A percentile compares a stretch with the other conserved stretches of the same genome.
These are phyloP conservation scores for Diaporthe australafricana DNA, from an alignment of 2,329 filamentous ascomycete species.

Conservation along the genomic window DNA sequence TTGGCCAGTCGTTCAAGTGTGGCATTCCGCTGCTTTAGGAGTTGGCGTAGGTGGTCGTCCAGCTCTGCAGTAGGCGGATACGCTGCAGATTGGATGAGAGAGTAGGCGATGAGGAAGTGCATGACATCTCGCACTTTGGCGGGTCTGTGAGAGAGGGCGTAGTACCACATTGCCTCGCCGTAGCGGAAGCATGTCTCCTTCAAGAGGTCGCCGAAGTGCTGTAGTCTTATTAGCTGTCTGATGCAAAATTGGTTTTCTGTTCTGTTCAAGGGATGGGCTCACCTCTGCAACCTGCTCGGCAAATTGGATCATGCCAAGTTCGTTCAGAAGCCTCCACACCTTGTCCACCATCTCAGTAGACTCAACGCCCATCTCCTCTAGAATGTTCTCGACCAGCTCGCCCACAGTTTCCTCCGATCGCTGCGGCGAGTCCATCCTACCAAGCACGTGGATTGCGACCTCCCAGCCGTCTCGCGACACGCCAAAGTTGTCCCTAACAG, in stretches of 20 bases:
- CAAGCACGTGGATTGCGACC: conserved; percentile 84
- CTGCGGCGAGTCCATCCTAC: conserved; percentile 79
- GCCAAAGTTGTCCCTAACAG: conserved; percentile 45
- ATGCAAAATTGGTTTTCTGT: neutral
- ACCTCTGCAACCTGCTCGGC: conserved; percentile 88
- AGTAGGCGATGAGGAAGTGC: conserved; percentile 88
- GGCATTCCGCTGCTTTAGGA: conserved; percentile 78
- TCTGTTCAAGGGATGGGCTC: conserved; percentile 54
- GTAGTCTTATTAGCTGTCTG: conserved; percentile 43
- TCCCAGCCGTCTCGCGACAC: conserved; percentile 83
- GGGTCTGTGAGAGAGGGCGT: conserved; percentile 83
- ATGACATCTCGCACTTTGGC: conserved; percentile 87
- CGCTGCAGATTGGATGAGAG: conserved; percentile 83
- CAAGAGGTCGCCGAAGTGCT: conserved; percentile 87
- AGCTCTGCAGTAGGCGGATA: conserved; percentile 80
- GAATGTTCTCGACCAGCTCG: conserved; percentile 74
- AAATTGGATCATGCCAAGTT: conserved; percentile 81
- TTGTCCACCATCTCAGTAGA: conserved; percentile 82
- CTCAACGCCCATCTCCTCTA: conserved; percentile 72
- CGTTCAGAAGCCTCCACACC: conserved; percentile 81
- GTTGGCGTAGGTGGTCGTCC: conserved; percentile 75
- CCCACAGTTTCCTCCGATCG: conserved; percentile 80
- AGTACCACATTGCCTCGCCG: conserved; percentile 90
- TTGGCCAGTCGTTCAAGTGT: conserved; percentile 79
- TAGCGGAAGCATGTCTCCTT: conserved; percentile 80